These are phyloP conservation scores for Fusarium nurragi DNA, from an alignment of 2,329 filamentous ascomycete genomes.

Conservation along the genomic window DNA sequence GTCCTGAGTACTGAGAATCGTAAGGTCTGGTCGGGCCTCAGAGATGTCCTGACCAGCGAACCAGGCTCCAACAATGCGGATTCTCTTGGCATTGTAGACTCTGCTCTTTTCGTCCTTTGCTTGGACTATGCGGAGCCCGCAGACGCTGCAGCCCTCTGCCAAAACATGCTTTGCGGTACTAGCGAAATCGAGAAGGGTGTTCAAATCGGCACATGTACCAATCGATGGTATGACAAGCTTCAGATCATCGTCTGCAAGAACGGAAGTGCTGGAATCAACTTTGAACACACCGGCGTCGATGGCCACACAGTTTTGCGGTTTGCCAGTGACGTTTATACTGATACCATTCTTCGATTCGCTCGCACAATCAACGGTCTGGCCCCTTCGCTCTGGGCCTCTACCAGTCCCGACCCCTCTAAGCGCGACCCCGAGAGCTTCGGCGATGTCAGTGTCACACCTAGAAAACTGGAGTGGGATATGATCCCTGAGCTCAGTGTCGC, in stretches of 20 bases:
- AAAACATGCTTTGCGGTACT: slow-evolving; percentile 98
- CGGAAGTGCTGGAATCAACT: slow-evolving; percentile 97
- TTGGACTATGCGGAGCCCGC: slow-evolving; percentile 90
- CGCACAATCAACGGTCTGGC: slow-evolving; percentile 94
- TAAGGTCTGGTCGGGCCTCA: slow-evolving; percentile 91
- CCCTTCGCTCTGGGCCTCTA: slow-evolving; percentile 89
- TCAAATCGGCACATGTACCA: slow-evolving; percentile 96
- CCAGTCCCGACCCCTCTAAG: slow-evolving; percentile 91
- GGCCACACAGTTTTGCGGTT: slow-evolving; percentile 97
- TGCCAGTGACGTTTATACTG: slow-evolving; percentile 95
- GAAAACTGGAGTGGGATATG: slow-evolving; percentile 99
- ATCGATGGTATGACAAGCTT: slow-evolving; percentile 98
- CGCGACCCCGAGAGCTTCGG: slow-evolving; percentile 91
- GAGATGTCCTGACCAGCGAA: slow-evolving; percentile 87
- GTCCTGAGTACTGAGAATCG: slow-evolving; percentile 96
- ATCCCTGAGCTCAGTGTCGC: slow-evolving; percentile 89
- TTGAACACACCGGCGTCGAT: slow-evolving; percentile 97
- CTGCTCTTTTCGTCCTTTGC: slow-evolving; percentile 90
- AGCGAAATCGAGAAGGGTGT: slow-evolving; percentile 92
- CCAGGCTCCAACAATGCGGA: slow-evolving; percentile 94
- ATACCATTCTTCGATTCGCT: slow-evolving; percentile 95
- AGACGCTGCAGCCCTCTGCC: slow-evolving; percentile 85
- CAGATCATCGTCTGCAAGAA: slow-evolving; percentile 99
- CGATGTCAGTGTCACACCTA: slow-evolving; percentile 90
- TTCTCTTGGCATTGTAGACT: slow-evolving; percentile 94